phyloP scores from a whole-genome alignment of 169 alveolate species.

The Plasmodium reichenowi region DNA sequence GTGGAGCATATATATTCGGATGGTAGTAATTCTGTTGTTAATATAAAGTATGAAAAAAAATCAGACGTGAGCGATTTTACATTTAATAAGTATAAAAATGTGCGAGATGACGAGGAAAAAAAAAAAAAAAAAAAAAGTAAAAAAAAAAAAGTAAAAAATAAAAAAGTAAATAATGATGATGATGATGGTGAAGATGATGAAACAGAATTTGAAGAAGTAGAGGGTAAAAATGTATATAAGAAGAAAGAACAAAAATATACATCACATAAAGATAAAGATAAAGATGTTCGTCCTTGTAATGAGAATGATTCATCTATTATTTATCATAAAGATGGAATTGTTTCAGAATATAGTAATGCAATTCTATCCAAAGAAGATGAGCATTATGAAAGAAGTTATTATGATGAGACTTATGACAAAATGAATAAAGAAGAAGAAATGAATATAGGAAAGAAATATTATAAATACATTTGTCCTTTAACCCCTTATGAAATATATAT shows the following conservation, averaged over 20 bases:
- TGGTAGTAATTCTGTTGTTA: slow-evolving; percentile 14
- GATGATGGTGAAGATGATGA: too few species aligned
- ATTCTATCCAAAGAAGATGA: too few species aligned
- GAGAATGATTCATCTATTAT: too few species aligned
- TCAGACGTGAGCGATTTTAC: slow-evolving; percentile 21
- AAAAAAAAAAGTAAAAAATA: not conserved
- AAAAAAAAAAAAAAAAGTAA: not conserved
- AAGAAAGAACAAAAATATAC: not conserved
- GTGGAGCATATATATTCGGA: not conserved
- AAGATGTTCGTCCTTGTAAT: too few species aligned
- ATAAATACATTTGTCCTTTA: slow-evolving; percentile 29
- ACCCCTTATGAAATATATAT: slow-evolving; percentile 72
- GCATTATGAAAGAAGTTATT: too few species aligned
- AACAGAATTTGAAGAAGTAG: too few species aligned
- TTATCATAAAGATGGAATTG: too few species aligned
- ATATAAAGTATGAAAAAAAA: slow-evolving; percentile 13
- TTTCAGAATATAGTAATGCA: too few species aligned
- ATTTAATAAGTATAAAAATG: slow-evolving; percentile 10
- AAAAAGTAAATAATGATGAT: not conserved
- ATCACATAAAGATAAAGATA: too few species aligned
- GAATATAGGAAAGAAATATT: slow-evolving; percentile 25
- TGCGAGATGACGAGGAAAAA: not conserved
- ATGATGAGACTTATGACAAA: not conserved
- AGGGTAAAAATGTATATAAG: too few species aligned
- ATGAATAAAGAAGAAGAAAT: slow-evolving; percentile 11